These are phyloP conservation scores for Rubia balearica DNA, from an alignment of 305 asterid genomes.

Conservation along the genomic window DNA sequence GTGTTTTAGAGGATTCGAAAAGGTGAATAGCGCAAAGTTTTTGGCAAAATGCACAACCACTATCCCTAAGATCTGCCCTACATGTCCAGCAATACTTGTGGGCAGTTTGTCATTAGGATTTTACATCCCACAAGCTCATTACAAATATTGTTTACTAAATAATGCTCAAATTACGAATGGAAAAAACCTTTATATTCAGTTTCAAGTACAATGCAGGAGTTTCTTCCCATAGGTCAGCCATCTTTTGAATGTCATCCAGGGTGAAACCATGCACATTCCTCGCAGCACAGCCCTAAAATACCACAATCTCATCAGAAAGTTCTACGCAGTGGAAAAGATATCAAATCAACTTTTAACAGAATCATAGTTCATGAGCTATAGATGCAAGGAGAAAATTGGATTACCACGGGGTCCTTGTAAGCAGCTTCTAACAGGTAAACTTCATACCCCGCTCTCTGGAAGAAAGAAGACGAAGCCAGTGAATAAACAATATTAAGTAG, in stretches of 20 bases:
- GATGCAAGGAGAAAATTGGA: slow-evolving; percentile 18
- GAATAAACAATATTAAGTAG: background rate
- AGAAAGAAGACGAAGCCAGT: slow-evolving; percentile 19
- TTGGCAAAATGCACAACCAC: background rate
- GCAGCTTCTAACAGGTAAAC: slow-evolving; percentile 89
- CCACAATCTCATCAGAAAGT: slow-evolving; percentile 19
- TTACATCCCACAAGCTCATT: background rate
- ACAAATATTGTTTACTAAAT: background rate
- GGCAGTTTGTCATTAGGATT: background rate
- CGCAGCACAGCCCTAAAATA: slow-evolving; percentile 91
- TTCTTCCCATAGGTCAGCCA: slow-evolving; percentile 93
- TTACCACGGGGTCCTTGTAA: slow-evolving; percentile 90
- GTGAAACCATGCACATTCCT: slow-evolving; percentile 90
- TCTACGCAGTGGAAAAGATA: slow-evolving; percentile 6
- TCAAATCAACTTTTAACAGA: background rate
- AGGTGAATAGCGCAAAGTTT: background rate
- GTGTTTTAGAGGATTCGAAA: background rate
- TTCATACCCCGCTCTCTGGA: slow-evolving; percentile 95
- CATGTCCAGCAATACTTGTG: background rate
- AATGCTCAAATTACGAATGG: background rate
- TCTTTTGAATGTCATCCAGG: slow-evolving; percentile 57
- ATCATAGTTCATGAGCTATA: background rate
- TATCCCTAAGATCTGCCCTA: background rate
- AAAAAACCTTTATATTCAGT: slow-evolving; percentile 63
- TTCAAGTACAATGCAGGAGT: slow-evolving; percentile 77